These are phyloP conservation scores for Primulina tabacum DNA, from an alignment of 257 asterid species.

Conservation along the genomic window DNA sequence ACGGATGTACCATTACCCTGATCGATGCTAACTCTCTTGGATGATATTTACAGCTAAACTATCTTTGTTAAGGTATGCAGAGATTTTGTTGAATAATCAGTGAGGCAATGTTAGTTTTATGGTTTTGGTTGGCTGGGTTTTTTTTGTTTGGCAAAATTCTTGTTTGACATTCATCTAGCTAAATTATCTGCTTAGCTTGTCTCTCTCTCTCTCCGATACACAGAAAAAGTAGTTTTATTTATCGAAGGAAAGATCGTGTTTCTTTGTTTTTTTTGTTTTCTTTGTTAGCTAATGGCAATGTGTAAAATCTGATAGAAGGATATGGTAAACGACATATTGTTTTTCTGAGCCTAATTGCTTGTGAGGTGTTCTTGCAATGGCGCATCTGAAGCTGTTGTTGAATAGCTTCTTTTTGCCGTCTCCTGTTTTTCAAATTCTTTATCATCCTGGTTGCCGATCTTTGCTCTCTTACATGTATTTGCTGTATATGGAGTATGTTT, in stretches of 20 bases:
- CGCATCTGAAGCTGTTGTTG: slow-evolving; percentile 4
- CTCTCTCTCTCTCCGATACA: background rate
- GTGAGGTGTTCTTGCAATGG: background rate
- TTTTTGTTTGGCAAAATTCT: background rate
- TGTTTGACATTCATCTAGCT: background rate
- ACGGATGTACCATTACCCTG: slow-evolving; percentile 1
- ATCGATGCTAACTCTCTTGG: slow-evolving; percentile 8
- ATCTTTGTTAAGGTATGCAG: background rate
- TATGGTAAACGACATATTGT: slow-evolving; percentile 2
- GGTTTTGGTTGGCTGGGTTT: background rate
- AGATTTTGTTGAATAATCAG: slow-evolving; percentile 13
- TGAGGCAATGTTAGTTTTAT: background rate
- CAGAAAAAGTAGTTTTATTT: background rate
- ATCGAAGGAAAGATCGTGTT: background rate
- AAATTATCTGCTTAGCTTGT: slow-evolving; percentile 1
- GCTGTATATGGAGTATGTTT: background rate
- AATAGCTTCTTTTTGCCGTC: background rate
- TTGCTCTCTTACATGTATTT: background rate
- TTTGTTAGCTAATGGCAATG: background rate
- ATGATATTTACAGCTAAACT: background rate
- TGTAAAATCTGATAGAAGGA: background rate
- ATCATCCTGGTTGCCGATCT: background rate
- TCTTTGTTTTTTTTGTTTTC: no score
- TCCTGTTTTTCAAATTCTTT: slow-evolving; percentile 6
- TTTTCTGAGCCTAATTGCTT: background rate